phyloP scores from a whole-genome alignment of 2,329 filamentous ascomycete species.

The Botrytis byssoidea region DNA sequence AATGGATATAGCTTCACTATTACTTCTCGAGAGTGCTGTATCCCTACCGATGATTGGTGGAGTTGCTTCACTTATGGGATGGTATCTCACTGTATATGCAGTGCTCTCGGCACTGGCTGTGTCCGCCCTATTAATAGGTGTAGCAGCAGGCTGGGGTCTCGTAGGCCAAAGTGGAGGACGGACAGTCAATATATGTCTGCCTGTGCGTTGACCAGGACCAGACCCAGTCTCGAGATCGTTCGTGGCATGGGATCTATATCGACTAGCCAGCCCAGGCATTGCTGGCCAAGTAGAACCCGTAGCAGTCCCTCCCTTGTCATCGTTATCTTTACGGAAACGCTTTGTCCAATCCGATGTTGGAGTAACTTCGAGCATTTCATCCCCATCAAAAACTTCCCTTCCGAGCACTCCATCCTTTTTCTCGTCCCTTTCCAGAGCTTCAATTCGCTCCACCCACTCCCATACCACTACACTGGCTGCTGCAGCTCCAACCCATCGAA shows the following conservation, averaged over 20 bases:
- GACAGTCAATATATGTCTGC: conserved; percentile 24
- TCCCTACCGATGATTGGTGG: conserved; percentile 24
- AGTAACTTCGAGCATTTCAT: conserved; percentile 68
- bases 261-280: conserved; percentile 33
- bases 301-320: conserved; percentile 25
- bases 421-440: conserved; percentile 46
- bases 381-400: conserved; percentile 68
- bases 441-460: conserved; percentile 78
- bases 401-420: conserved; percentile 57
- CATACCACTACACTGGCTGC: conserved; percentile 77
- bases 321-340: conserved; percentile 30
- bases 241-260: conserved; percentile 30
- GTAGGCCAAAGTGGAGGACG: conserved; percentile 49
- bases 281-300: conserved; percentile 48
- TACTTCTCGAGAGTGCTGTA: conserved; percentile 26
- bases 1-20: conserved; percentile 31
- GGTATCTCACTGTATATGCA: conserved; percentile 61
- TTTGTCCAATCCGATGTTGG: conserved; percentile 52
- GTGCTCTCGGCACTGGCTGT: conserved; percentile 64
- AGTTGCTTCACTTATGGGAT: conserved; percentile 49
- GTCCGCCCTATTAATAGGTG: conserved; percentile 60
- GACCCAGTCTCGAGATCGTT: conserved; percentile 31
- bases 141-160: conserved; percentile 54
- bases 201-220: conserved; percentile 18
- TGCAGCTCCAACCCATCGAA: conserved; percentile 72